Base-by-base conservation (phyloP, 257 asterid species). In the Cruciata laevipes region DNA sequence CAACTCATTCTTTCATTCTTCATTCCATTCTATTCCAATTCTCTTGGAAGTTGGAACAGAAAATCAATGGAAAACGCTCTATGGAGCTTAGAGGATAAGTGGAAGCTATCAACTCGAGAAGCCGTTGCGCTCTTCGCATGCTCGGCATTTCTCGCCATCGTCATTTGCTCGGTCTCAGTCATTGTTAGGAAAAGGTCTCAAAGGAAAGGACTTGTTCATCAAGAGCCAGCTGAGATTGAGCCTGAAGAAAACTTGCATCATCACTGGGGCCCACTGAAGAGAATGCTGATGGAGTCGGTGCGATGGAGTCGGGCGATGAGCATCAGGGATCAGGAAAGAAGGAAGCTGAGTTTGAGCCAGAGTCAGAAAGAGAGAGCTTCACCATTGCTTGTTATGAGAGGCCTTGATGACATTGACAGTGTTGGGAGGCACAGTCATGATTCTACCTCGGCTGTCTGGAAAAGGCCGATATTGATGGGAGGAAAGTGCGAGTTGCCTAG, bases 401-500 rank as follows among this genome's bases (percentile, higher is more conserved):
- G 71, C 53, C 7, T 6, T 37, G 74, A 27, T 58, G 78, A 63
- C 16, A 78, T 71, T 18, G 73, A 63, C 16, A 78, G 74, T 18
- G 73, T 70, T 23, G 87, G 81, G 16, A 76, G 87, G 83, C 76
- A 70, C 16, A 89, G 96, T 70, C 88, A 83, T 69, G 84, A 82
- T 38, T 89, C 92, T 5, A 63, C 74, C 61, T 82, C 95, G 37
- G 88, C 85, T 7, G 91, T 89, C 73, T 89, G 97, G 97, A 91
- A 86, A 65, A 81, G 88, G 80, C 97, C 97, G 0, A 89, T 89
- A 67, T 77, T 89, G 0, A 89, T 89, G 97, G 97, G 97, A 3
- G 97, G 75, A n/a, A 90, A 87, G 78, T 90, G 97, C 75, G 91
- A 87, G 82, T 68, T 90, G 0, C 97, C 97, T 0, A 84, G 95